Conservation (phyloP, 2,329 filamentous ascomycete genomes). For the Lecanicillium sp. region DNA sequence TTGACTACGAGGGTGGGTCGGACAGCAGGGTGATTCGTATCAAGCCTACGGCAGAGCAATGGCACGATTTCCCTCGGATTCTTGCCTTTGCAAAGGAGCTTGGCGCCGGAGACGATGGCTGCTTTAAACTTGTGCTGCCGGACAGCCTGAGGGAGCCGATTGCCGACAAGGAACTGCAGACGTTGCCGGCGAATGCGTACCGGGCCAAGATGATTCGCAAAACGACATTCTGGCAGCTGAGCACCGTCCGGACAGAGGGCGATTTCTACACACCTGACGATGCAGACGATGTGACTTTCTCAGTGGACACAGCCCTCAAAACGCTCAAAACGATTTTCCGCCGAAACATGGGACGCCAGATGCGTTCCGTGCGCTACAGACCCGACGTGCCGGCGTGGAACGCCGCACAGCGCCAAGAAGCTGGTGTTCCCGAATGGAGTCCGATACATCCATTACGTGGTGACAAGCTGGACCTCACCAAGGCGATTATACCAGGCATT, state of each 20-base stretch:
- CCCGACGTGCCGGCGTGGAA: slow-evolving; percentile 32
- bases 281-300: slow-evolving; percentile 16
- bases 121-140: slow-evolving; percentile 30
- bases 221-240: slow-evolving; percentile 28
- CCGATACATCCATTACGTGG: slow-evolving; percentile 29
- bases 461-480: slow-evolving; percentile 28
- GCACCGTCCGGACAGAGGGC: slow-evolving; percentile 25
- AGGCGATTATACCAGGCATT: slow-evolving; percentile 30
- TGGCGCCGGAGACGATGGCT: slow-evolving; percentile 25
- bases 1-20: slow-evolving; percentile 22
- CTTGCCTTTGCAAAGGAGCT: slow-evolving; percentile 23
- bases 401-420: slow-evolving; percentile 22
- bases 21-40: slow-evolving; percentile 24
- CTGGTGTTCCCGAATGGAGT: slow-evolving; percentile 27
- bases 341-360: slow-evolving; percentile 26
- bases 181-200: slow-evolving; percentile 27
- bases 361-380: slow-evolving; percentile 28
- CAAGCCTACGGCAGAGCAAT: slow-evolving; percentile 25
- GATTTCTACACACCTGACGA: slow-evolving; percentile 21
- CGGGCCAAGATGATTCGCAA: slow-evolving; percentile 24
- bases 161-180: slow-evolving; percentile 21
- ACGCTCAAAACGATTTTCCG: slow-evolving; percentile 26
- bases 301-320: slow-evolving; percentile 21
- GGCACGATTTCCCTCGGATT: slow-evolving; percentile 27
- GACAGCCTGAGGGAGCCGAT: slow-evolving; percentile 21